A percentile compares a stretch with the other conserved stretches of the same genome.
These are phyloP conservation scores for Trichoderma sp. DNA, from an alignment of 2,329 filamentous ascomycete species.

Conservation along the genomic window DNA sequence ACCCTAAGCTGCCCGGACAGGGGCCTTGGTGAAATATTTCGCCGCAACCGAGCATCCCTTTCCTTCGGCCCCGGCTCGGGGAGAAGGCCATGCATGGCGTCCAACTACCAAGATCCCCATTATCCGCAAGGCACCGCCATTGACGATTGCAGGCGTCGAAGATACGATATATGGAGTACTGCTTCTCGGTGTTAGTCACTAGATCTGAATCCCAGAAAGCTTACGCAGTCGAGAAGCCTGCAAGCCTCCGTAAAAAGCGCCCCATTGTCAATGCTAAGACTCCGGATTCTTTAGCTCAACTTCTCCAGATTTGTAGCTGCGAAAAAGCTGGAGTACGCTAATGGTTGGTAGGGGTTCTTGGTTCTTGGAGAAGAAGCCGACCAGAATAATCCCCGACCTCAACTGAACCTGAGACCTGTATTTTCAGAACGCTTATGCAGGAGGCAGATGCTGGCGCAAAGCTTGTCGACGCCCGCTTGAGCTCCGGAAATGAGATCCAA, in stretches of 20 bases:
- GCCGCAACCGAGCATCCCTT: too few relatives aligned
- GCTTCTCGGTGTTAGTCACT: too few relatives aligned
- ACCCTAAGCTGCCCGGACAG: neutral
- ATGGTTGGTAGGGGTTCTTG: neutral
- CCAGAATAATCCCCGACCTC: constrained; percentile 1
- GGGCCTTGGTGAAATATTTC: too few relatives aligned
- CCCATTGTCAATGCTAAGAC: constrained; percentile 12
- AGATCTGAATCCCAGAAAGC: neutral
- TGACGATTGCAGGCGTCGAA: constrained; percentile 1
- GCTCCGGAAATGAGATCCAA: neutral
- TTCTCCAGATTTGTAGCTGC: constrained; percentile 12
- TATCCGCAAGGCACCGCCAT: constrained; percentile 2
- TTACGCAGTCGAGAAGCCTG: constrained; percentile 2
- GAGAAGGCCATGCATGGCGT: neutral
- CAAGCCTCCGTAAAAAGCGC: neutral
- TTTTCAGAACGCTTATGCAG: constrained; percentile 4
- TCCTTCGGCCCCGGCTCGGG: neutral
- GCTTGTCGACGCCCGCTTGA: neutral
- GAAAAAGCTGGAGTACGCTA: constrained; percentile 22
- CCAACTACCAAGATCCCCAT: neutral
- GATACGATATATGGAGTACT: too few relatives aligned
- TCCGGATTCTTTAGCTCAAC: constrained; percentile 1
- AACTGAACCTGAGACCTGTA: constrained; percentile 23
- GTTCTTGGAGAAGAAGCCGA: neutral
- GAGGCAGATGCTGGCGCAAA: constrained; percentile 14